These are phyloP conservation scores for Rhodomyrtus psidioides DNA, from an alignment of 441 rosid genomes.

Conservation along the genomic window DNA sequence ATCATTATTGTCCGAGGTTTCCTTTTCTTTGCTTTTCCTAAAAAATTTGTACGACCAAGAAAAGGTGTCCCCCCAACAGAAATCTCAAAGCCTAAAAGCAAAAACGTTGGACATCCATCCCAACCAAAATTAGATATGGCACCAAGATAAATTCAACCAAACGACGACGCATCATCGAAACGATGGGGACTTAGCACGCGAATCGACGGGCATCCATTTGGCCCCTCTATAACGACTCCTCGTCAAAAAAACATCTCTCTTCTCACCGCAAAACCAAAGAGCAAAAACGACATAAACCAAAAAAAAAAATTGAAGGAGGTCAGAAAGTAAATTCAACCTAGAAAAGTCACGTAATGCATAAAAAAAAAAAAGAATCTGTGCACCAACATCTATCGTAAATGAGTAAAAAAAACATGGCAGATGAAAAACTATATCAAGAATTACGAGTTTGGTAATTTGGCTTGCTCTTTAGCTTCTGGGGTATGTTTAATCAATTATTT, in stretches of 20 bases:
- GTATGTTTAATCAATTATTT: no score
- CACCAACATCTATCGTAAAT: no score
- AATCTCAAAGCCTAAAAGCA: neutral
- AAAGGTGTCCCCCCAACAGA: neutral
- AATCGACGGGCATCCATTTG: neutral
- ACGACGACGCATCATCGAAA: neutral
- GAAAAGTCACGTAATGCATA: neutral
- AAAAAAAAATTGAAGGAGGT: neutral
- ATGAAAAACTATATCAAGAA: no score
- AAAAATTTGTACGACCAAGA: neutral
- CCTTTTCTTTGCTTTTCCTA: neutral
- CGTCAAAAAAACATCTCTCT: neutral
- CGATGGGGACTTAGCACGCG: neutral
- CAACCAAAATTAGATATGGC: neutral
- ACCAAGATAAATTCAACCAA: neutral
- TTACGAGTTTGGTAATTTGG: neutral
- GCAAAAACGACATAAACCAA: neutral
- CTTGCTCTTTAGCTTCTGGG: neutral
- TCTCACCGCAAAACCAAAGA: neutral
- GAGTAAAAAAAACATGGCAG: no score
- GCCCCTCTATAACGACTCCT: neutral
- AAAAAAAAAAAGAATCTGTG: no score
- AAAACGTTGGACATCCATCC: neutral
- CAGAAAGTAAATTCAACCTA: neutral
- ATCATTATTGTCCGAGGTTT: neutral